phyloP scores from a whole-genome alignment of 352 stramenopile species.

The Phytopythium mirpurense region DNA sequence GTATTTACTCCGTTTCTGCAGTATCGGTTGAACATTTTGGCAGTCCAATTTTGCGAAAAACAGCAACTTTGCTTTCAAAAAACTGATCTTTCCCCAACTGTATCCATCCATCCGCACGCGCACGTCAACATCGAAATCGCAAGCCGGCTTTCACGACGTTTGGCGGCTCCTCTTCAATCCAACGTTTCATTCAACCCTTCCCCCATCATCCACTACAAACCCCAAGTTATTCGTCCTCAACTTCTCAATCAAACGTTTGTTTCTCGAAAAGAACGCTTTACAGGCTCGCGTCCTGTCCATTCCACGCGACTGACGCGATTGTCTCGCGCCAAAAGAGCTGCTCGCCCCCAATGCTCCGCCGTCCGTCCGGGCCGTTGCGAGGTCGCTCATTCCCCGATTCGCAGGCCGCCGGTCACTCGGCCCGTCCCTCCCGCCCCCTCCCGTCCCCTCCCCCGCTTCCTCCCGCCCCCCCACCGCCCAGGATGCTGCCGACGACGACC shows the following conservation, averaged over 20 bases:
- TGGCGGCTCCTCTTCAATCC: slow-evolving; percentile 7
- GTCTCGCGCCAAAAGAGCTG: neutral
- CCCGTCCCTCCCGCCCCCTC: slow-evolving; percentile 10
- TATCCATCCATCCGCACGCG: slow-evolving; percentile 5
- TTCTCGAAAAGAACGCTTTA: neutral
- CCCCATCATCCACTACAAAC: neutral
- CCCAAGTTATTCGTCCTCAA: slow-evolving; percentile 3
- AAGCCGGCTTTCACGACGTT: slow-evolving; percentile 9
- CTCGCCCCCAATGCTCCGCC: too few relatives aligned
- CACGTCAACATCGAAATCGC: slow-evolving; percentile 15
- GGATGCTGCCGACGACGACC: slow-evolving; percentile 13
- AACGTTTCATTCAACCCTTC: slow-evolving; percentile 18
- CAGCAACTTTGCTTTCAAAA: neutral
- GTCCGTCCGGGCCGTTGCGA: too few relatives aligned
- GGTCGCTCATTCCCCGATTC: slow-evolving; percentile 42
- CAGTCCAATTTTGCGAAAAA: too few relatives aligned
- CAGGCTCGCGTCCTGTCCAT: too few relatives aligned
- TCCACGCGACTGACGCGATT: too few relatives aligned
- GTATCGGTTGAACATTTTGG: too few relatives aligned
- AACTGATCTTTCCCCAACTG: neutral
- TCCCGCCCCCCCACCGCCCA: slow-evolving; percentile 3
- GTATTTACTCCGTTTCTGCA: too few relatives aligned
- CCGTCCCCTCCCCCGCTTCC: slow-evolving; percentile 3
- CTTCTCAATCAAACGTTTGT: slow-evolving; percentile 1
- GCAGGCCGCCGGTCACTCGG: slow-evolving; percentile 11